phyloP scores from a whole-genome alignment of 306 rosid genomes.

The Sesbania bispinosa region DNA sequence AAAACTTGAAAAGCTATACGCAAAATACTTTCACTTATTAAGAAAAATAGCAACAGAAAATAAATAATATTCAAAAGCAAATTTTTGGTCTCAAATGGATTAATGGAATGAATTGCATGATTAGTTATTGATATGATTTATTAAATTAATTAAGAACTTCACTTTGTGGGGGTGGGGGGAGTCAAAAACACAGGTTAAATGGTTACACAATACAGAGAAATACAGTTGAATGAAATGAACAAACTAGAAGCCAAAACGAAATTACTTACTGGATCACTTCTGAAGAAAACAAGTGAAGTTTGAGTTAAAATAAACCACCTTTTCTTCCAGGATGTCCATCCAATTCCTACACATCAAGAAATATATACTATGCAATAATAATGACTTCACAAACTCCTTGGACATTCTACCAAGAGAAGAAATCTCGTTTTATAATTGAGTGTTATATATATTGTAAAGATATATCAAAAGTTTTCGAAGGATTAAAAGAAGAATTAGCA shows the following conservation, averaged over 20 bases:
- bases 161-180: background rate
- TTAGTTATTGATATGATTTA: background rate
- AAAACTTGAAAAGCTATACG: slow-evolving; percentile 12
- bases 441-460: background rate
- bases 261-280: slow-evolving; percentile 97
- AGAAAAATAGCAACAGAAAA: background rate
- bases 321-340: slow-evolving; percentile 99
- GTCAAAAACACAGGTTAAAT: background rate
- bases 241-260: slow-evolving; percentile 21
- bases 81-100: background rate
- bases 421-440: background rate
- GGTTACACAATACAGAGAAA: background rate
- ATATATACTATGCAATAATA: slow-evolving; percentile 8
- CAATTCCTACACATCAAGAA: slow-evolving; percentile 62
- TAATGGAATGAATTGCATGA: background rate
- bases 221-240: background rate
- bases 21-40: background rate
- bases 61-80: background rate
- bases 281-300: slow-evolving; percentile 90
- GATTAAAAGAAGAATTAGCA: background rate
- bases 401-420: background rate
- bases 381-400: slow-evolving; percentile 7
- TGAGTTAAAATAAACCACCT: slow-evolving; percentile 96
- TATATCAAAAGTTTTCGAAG: background rate
- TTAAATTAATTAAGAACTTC: background rate